phyloP scores from a whole-genome alignment of 2,329 filamentous ascomycete species.

The Blastomyces parvus region DNA sequence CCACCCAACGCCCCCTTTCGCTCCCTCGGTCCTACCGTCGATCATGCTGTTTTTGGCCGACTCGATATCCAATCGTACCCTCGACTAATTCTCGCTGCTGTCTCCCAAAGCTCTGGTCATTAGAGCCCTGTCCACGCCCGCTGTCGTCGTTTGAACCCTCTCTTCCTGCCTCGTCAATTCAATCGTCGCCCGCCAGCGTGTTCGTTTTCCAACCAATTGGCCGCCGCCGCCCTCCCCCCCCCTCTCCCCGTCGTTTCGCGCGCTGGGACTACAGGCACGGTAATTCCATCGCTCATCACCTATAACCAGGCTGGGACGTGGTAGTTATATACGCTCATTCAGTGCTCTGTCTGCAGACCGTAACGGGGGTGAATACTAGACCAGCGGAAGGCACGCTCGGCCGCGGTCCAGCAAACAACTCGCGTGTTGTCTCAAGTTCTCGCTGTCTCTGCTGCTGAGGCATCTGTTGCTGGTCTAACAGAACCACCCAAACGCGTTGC shows the following conservation, averaged over 20 bases:
- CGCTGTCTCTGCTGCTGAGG: background rate
- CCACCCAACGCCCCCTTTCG: constrained; percentile 6
- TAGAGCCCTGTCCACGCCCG: constrained; percentile 1
- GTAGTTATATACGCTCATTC: background rate
- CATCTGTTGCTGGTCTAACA: constrained; percentile 5
- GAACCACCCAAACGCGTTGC: constrained; percentile 1
- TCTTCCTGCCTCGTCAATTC: background rate
- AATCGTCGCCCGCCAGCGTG: background rate
- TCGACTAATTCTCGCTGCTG: constrained; percentile 3
- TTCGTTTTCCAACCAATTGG: background rate
- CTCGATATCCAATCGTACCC: constrained; percentile 6
- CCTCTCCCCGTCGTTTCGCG: background rate
- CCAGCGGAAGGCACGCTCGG: constrained; percentile 5
- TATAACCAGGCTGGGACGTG: background rate
- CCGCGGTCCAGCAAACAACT: constrained; percentile 3
- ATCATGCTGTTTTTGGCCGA: constrained; percentile 15
- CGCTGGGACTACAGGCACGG: background rate
- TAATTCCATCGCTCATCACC: background rate
- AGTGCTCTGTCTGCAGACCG: background rate
- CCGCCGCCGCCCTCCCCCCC: too few relatives aligned
- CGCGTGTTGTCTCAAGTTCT: background rate
- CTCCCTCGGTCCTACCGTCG: constrained; percentile 10
- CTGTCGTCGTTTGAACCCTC: background rate
- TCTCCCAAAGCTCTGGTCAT: constrained; percentile 8
- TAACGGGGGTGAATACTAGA: background rate